A percentile compares a stretch with the other conserved stretches of the same genome.
Conservation (phyloP, 2,329 filamentous ascomycete species). For the Alternaria alternata region DNA sequence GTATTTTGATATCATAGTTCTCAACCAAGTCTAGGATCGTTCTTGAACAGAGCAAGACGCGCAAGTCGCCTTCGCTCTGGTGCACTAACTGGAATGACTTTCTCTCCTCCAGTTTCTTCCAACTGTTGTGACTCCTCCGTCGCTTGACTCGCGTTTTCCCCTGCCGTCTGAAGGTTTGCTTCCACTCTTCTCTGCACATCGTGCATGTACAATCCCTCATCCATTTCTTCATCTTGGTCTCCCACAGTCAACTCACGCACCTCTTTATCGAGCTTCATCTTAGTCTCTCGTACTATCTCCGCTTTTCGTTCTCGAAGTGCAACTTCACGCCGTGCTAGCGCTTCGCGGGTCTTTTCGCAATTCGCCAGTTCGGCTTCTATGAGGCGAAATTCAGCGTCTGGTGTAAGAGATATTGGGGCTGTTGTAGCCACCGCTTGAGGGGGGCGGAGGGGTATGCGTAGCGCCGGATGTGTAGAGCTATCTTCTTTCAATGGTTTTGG, state of each 20-base stretch:
- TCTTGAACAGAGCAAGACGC: background rate
- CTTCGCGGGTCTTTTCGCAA: conserved; percentile 3
- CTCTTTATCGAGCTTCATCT: background rate
- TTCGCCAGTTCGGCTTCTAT: conserved; percentile 3
- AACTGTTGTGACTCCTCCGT: background rate
- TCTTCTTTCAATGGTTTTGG: background rate
- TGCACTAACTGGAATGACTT: background rate
- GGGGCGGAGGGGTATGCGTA: background rate
- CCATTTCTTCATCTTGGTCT: background rate
- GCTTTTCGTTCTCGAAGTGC: background rate
- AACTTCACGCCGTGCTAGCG: conserved; percentile 1
- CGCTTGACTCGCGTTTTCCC: background rate
- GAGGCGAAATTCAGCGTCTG: background rate
- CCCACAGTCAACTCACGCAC: background rate
- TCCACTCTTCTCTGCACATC: background rate
- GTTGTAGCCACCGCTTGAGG: background rate
- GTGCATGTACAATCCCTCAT: background rate
- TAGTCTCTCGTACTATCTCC: background rate
- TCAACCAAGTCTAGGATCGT: background rate
- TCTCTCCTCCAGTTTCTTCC: background rate
- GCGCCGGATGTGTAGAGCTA: background rate
- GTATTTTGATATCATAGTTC: background rate
- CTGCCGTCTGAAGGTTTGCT: background rate
- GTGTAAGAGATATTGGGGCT: background rate
- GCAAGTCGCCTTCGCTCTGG: conserved; percentile 7